phyloP scores from a whole-genome alignment of 768 basidiomycete species.

The Zangia roseola region DNA sequence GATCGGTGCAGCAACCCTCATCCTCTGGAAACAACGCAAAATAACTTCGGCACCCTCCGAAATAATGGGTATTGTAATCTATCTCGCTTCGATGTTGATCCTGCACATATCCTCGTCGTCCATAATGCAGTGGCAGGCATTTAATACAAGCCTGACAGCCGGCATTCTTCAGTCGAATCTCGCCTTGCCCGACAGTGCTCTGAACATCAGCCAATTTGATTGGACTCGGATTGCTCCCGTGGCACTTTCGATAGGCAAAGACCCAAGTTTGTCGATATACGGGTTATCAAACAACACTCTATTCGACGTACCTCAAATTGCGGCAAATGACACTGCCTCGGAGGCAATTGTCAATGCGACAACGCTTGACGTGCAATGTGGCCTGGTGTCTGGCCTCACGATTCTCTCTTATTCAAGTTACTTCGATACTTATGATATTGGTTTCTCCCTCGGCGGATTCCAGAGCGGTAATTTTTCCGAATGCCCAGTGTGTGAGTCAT shows the following conservation, averaged over 20 bases:
- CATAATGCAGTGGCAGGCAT: constrained; percentile 18
- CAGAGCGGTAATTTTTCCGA: neutral
- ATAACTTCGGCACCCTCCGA: constrained; percentile 3
- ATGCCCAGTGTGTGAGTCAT: neutral
- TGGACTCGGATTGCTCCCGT: neutral
- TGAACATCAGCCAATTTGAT: neutral
- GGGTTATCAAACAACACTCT: neutral
- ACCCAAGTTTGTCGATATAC: neutral
- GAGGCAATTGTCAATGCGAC: neutral
- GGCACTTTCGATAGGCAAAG: neutral
- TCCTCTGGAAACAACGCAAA: constrained; percentile 20
- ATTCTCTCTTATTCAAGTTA: too few relatives aligned
- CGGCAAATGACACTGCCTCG: neutral
- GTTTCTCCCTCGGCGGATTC: neutral
- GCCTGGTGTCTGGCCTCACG: neutral
- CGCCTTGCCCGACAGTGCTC: neutral
- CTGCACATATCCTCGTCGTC: constrained; percentile 25
- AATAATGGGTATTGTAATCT: constrained; percentile 6
- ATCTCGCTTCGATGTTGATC: constrained; percentile 15
- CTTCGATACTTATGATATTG: neutral
- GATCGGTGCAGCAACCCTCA: constrained; percentile 19
- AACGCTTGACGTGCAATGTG: neutral
- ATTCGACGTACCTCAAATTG: neutral
- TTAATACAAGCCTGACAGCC: constrained; percentile 2
- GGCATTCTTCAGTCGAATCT: constrained; percentile 3